Percentiles rank a stretch among this genome's conserved stretches.
Conservation (phyloP, 164 flowering plant species). For the Tetrastigma voinierianum region DNA sequence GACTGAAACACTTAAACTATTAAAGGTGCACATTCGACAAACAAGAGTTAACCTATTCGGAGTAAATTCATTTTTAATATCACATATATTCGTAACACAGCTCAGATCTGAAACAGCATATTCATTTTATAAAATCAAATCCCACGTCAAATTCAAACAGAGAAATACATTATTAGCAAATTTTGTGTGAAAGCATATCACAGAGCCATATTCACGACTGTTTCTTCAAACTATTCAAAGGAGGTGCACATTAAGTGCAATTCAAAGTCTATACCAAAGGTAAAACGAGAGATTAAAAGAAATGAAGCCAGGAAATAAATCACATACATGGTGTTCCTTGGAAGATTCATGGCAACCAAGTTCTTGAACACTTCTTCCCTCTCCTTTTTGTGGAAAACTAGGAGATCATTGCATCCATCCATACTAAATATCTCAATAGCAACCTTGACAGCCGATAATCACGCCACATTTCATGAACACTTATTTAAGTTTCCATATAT, state of each 20-base stretch:
- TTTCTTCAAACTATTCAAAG: too few species aligned
- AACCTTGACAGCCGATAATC: conserved; percentile 99
- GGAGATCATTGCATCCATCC: conserved; percentile 99
- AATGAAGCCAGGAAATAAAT: not conserved
- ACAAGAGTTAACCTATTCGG: too few species aligned
- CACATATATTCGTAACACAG: too few species aligned
- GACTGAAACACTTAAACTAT: too few species aligned
- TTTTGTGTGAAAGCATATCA: not conserved
- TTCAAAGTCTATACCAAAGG: not conserved
- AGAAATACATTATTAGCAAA: too few species aligned
- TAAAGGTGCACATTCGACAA: too few species aligned
- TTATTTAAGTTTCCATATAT: conserved; percentile 97
- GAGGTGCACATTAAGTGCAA: too few species aligned
- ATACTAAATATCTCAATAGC: conserved; percentile 98
- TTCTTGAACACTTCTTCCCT: conserved; percentile 96
- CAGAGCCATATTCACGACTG: too few species aligned
- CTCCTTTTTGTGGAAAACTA: conserved; percentile 97
- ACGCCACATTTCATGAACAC: conserved; percentile 97
- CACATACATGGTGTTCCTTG: conserved; percentile 94
- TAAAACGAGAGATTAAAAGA: not conserved
- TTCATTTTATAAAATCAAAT: too few species aligned
- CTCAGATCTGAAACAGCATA: too few species aligned
- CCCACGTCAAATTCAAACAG: too few species aligned
- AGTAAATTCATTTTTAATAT: too few species aligned
- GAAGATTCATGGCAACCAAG: conserved; percentile 95